These are phyloP conservation scores for Austroboletus rostrupii DNA, from an alignment of 1,284 basidiomycete species.

Conservation along the genomic window DNA sequence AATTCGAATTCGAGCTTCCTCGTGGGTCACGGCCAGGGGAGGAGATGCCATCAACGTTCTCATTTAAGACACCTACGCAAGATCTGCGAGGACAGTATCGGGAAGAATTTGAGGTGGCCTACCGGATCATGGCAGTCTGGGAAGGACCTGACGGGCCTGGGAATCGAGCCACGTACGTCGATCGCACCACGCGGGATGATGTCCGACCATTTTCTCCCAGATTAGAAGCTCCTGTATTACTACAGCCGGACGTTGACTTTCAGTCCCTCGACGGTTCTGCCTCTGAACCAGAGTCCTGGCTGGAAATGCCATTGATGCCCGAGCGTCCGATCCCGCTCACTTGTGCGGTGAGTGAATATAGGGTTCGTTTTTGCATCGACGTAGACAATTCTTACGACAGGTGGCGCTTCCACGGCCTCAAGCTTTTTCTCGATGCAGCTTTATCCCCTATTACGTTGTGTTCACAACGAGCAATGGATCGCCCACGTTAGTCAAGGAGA, in stretches of 20 bases:
- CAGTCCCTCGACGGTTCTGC: slow-evolving; percentile 50
- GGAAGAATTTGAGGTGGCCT: slow-evolving; percentile 47
- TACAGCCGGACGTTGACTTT: slow-evolving; percentile 57
- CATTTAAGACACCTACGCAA: slow-evolving; percentile 26
- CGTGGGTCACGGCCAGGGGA: slow-evolving; percentile 45
- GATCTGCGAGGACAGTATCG: slow-evolving; percentile 31
- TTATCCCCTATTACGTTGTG: slow-evolving; percentile 66
- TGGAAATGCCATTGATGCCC: slow-evolving; percentile 61
- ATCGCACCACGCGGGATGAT: neutral
- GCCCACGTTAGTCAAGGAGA: slow-evolving; percentile 51
- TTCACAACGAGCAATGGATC: slow-evolving; percentile 61
- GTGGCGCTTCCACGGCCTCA: slow-evolving; percentile 58
- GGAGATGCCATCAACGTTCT: slow-evolving; percentile 60
- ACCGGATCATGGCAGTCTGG: slow-evolving; percentile 57
- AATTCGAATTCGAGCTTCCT: slow-evolving; percentile 59
- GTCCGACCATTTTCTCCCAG: slow-evolving; percentile 32
- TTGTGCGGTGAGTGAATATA: slow-evolving; percentile 47
- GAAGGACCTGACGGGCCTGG: slow-evolving; percentile 46
- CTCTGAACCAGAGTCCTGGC: slow-evolving; percentile 49
- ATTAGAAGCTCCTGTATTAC: slow-evolving; percentile 58
- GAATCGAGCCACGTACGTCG: slow-evolving; percentile 45
- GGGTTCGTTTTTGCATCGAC: neutral
- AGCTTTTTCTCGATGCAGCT: slow-evolving; percentile 52
- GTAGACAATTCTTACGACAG: slow-evolving; percentile 32
- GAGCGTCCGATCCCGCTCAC: slow-evolving; percentile 60